Base-by-base conservation (phyloP, 2,329 filamentous ascomycete species). In the Boeremia exigua region DNA sequence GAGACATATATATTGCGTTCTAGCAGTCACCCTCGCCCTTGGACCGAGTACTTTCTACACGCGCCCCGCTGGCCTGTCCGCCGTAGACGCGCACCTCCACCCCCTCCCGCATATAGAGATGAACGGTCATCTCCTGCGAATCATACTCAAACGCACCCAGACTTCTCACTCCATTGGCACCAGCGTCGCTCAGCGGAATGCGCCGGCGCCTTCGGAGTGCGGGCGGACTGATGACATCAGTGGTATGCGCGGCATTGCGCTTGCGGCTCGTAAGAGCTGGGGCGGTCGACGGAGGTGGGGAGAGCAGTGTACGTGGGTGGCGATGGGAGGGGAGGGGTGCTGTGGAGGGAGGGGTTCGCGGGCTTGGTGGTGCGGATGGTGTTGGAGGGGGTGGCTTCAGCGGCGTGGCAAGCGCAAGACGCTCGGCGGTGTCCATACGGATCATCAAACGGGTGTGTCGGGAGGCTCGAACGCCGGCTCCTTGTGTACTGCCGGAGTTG, bases 401-500 rank as follows among this genome's bases (percentile, higher is more conserved):
- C 8, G 53, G 53, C 17, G 47, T 50, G 8, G 53, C 53, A 1
- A 56, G 40, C 4, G 40, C 15, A 5, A 47, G 36, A 14, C 48
- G 54, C 32, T 66, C 65, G 14, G 56, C 48, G 6, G 61, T 69
- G 34, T 69, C 65, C 48, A 67, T 44, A 14, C 59, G 65, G 10
- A 70, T 56, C 8, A 68, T 56, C 5, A 68, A 38, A 23, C 59
- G 61, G 2, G 59, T 3, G 40, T 63, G 42, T 4, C 53, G 54
- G 2, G 65, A 72, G 28, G 65, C 61, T 28, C 55, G 46, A 15
- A 60, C 46, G 8, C 65, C 66, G 8, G 56, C 58, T 28, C 54
- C 60, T 59, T 71, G 68, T 7, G 62, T 70, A 43, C 64, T 68
- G 33, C 56, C 48, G 2, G 68, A 63, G 39, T 33, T 55, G 36